These are phyloP conservation scores for Lactarius hatsudake DNA, from an alignment of 768 basidiomycete species.

Conservation along the genomic window DNA sequence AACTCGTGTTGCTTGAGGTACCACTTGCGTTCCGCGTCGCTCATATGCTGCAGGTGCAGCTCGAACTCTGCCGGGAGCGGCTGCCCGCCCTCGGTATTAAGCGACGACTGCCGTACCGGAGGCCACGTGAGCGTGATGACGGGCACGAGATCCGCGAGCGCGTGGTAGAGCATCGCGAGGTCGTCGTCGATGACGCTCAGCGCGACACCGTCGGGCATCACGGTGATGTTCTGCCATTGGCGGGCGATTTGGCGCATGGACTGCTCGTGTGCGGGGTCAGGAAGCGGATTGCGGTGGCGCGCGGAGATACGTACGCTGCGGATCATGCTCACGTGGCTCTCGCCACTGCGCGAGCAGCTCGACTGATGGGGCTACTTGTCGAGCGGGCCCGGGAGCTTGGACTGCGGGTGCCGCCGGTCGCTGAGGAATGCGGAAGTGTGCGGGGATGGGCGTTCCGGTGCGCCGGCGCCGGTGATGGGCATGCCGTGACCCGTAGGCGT, in stretches of 20 bases:
- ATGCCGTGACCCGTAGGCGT: conserved; percentile 14
- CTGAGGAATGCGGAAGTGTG: neutral
- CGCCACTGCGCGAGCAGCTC: neutral
- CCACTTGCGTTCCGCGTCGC: conserved; percentile 17
- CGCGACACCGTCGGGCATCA: conserved; percentile 20
- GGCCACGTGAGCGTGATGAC: conserved; percentile 20
- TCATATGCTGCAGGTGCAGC: conserved; percentile 8
- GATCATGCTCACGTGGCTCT: conserved; percentile 9
- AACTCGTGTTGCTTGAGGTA: conserved; percentile 25
- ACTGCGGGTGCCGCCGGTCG: neutral
- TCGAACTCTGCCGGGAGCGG: neutral
- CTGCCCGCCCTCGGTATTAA: conserved; percentile 20
- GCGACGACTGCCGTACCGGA: conserved; percentile 6
- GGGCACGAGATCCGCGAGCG: conserved; percentile 6
- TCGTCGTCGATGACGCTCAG: conserved; percentile 3
- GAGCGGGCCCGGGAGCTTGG: conserved; percentile 11
- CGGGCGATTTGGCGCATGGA: conserved; percentile 6
- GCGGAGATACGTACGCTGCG: conserved; percentile 3
- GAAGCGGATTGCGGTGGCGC: neutral
- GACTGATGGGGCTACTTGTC: conserved; percentile 9
- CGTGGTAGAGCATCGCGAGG: conserved; percentile 5
- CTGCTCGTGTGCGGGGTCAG: neutral
- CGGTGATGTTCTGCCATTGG: conserved; percentile 8
- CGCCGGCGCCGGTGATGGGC: neutral
- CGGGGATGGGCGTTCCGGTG: neutral